These are phyloP conservation scores for Neoscytalidium dimidiatum DNA, from an alignment of 2,329 filamentous ascomycete genomes.

Conservation along the genomic window DNA sequence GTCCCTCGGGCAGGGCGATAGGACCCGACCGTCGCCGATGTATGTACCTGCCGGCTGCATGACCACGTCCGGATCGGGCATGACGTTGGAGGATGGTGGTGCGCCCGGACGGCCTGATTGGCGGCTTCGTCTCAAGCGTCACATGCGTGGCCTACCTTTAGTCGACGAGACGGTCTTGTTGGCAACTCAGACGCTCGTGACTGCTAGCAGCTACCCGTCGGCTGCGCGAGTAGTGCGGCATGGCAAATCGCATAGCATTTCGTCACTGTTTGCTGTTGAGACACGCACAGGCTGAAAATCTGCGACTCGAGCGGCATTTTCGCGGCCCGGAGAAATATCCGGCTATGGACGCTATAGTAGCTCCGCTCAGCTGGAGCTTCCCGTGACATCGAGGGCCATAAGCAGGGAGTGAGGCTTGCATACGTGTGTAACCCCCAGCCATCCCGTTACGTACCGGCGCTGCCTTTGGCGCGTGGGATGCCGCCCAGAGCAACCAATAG, in stretches of 20 bases:
- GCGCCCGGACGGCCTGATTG: not conserved
- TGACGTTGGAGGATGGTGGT: not conserved
- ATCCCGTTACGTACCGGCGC: not conserved
- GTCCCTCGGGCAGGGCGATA: not conserved
- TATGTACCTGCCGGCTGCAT: not conserved
- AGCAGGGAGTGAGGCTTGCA: not conserved
- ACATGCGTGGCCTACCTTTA: slow-evolving; percentile 6
- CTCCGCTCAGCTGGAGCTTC: not conserved
- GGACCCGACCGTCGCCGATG: not conserved
- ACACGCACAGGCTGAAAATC: not conserved
- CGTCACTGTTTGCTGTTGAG: slow-evolving; percentile 6
- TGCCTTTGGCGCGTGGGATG: not conserved
- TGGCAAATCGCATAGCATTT: not conserved
- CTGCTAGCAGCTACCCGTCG: not conserved
- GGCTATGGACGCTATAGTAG: not conserved
- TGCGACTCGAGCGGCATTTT: not conserved
- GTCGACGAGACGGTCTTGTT: slow-evolving; percentile 1
- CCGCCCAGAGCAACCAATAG: not conserved
- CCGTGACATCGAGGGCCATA: not conserved
- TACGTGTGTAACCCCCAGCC: not conserved
- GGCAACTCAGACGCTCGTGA: not conserved
- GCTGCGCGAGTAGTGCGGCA: slow-evolving; percentile 3
- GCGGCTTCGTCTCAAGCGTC: not conserved
- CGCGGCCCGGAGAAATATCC: not conserved
- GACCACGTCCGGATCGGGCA: slow-evolving; percentile 1